Evolutionary conservation across 225 moss, liverwort and hornwort genomes (phyloP), one percentile per base, ranked within the genome.

Genomic region (Pseudoscleropodium purum): DNA sequence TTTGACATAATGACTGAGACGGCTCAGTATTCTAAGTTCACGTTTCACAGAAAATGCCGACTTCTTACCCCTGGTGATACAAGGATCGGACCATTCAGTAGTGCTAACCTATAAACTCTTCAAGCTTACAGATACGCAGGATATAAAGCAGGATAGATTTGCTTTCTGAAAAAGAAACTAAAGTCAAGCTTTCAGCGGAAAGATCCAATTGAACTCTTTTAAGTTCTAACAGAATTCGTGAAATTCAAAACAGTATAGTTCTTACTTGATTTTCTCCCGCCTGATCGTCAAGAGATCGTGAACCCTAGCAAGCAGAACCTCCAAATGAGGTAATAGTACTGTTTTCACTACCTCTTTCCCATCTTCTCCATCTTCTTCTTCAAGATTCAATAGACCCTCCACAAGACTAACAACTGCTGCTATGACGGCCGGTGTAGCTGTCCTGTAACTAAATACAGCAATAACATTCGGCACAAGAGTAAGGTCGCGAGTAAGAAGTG

Each of bases 1-100:
- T 87, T 89, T 92, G 88, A 99, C 91, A 80, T 95, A 96, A 85
- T 87, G 92, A 92, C 97, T 96, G n/a, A 97, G 91, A 49, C 95
- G 92, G 85, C 95, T 95, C 57, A 99, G 93, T 81, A 99, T 94
- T 89, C 91, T 90, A n/a, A 99, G 94, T 90, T 97, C 97, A 47
- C 97, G 97, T 92, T 91, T 95, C 39, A 97, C 89, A 86, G 94
- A 94, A 91, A 93, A 90, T 43, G 91, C 86, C 61, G 90, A 89
- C 82, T 92, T 95, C 91, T 90, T 95, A 27, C 97, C 97, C 84
- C 94, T 96, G 94, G 66, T 27, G 39, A 85, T 43, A 39, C 56
- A 89, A 62, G 63, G 64, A 41, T 81, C 49, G 87, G 39, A 87
- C 29, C 23, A 75, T 52, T 90, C 83, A 91, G 66, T 81, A 88